Evolutionary conservation across 2,329 filamentous ascomycete genomes (phyloP).

Genomic region (Trichophyton verrucosum): DNA sequence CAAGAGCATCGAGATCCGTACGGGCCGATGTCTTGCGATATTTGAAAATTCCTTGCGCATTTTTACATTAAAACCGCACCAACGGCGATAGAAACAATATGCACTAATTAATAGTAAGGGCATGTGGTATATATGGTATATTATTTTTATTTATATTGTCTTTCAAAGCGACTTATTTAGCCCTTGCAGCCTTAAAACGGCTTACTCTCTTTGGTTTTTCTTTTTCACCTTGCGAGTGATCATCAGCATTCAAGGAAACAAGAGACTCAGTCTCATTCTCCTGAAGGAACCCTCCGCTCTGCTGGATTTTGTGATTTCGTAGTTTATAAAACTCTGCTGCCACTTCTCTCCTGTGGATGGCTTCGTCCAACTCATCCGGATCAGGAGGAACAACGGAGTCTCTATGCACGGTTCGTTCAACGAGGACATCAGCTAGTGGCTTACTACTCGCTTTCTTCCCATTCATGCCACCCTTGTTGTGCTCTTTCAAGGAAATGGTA

Average conservation of each 20-base stretch:
- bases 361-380: conserved; percentile 59
- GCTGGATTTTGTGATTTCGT: conserved; percentile 70
- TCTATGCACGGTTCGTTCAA: conserved; percentile 37
- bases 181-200: conserved; percentile 37
- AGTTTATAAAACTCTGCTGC: conserved; percentile 70
- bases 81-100: neutral
- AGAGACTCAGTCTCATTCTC: conserved; percentile 53
- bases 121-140: too few relatives aligned
- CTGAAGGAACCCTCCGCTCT: conserved; percentile 67
- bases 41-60: neutral
- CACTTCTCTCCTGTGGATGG: conserved; percentile 62
- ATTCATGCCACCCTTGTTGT: neutral
- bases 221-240: conserved; percentile 30
- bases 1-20: neutral
- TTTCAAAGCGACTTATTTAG: conserved; percentile 18
- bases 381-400: conserved; percentile 27
- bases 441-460: conserved; percentile 12
- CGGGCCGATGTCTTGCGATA: neutral
- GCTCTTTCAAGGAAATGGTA: conserved; percentile 6
- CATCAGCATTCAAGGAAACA: conserved; percentile 48
- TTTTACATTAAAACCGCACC: neutral
- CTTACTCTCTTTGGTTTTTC: conserved; percentile 28
- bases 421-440: conserved; percentile 46
- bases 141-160: neutral
- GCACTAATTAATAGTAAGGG: too few relatives aligned